Evolutionary conservation across 305 asterid genomes (phyloP), one percentile per base, ranked within the genome.

Genomic region (Solanum chacoense): DNA sequence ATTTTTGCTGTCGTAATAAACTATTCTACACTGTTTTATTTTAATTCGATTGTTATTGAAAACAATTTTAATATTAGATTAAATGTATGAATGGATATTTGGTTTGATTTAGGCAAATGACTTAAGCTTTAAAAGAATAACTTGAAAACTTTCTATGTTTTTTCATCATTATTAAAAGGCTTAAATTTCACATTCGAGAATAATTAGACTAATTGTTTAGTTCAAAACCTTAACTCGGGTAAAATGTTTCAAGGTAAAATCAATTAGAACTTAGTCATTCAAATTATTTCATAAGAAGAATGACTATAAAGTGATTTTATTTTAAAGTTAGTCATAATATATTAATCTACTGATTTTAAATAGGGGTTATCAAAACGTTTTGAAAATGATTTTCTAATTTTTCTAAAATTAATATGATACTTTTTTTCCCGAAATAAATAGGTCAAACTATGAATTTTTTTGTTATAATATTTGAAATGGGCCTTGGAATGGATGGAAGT

Each of bases 401-500:
- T 37, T 37, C 50, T 40, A 40, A 40, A 40, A 40, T 40, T 11
- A 40, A 40, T 40, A 40, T 40, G 50, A 16, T 8, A 50, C 65
- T 50, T 50, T 50, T 11, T 69, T 6, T 6, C 1, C 29, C 34
- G 2, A 26, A 69, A 69, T 69, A 69, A 67, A 24, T 67, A 67
- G 4, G 32, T 11, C 31, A 24, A 67, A 24, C 14, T 67, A 24
- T 67, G 4, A 67, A 0, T 4, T 24, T 67, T 1, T 10, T 67
- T 24, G 92, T 96, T 84, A 31, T 92, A 81, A 94, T 96, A 85
- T 92, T 93, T 55, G 95, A 95, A 91, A 88, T 94, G 2, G 98
- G 95, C 77, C 95, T 95, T 13, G 97, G 96, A 88, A 94, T 96
- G 97, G 98, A 96, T 87, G 96, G 94, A 22, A 90, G 93, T 65